Evolutionary conservation across 129 eudicot species (phyloP).

Genomic region (Glebionis coronaria): DNA sequence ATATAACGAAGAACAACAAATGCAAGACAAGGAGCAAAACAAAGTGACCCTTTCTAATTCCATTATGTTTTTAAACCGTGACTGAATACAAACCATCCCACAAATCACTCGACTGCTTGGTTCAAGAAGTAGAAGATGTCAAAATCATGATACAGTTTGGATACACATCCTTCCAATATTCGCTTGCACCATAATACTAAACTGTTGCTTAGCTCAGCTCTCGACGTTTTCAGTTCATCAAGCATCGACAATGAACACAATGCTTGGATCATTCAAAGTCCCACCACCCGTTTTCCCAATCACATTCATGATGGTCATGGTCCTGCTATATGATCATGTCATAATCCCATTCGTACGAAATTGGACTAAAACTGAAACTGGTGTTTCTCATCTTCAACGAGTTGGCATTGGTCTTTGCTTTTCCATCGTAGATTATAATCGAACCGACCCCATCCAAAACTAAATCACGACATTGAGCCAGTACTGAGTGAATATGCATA

Average conservation of each 20-base stretch:
- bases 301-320: constrained; percentile 63
- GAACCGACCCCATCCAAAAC: too few relatives aligned
- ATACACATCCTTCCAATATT: constrained; percentile 71
- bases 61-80: constrained; percentile 57
- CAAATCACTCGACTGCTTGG: constrained; percentile 46
- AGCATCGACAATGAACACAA: constrained; percentile 84
- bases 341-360: constrained; percentile 64
- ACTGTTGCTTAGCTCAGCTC: constrained; percentile 86
- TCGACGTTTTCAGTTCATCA: constrained; percentile 80
- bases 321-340: constrained; percentile 66
- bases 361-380: constrained; percentile 55
- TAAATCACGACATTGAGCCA: too few relatives aligned
- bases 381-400: constrained; percentile 61
- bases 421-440: constrained; percentile 54
- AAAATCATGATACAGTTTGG: constrained; percentile 65
- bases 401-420: constrained; percentile 63
- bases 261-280: constrained; percentile 57
- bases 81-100: constrained; percentile 36
- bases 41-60: constrained; percentile 31
- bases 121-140: constrained; percentile 72
- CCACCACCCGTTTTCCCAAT: constrained; percentile 89
- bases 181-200: constrained; percentile 74
- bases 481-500: too few relatives aligned
- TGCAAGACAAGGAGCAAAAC: not conserved
- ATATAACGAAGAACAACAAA: constrained; percentile 13